phyloP scores from a whole-genome alignment of 371 early-diverging fungal species.

The Mucor saturninus region DNA sequence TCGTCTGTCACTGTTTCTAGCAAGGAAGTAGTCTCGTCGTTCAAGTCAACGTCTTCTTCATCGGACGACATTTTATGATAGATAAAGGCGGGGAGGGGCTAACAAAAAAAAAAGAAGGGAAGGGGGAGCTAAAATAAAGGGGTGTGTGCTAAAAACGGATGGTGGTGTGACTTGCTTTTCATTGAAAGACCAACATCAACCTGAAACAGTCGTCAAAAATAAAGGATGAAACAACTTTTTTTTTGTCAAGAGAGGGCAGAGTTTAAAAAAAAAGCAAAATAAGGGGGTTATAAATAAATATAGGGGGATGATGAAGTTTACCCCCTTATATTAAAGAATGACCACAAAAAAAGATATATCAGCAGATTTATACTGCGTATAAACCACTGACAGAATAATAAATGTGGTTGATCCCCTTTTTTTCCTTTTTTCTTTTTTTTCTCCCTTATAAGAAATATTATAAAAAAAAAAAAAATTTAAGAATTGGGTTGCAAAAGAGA shows the following conservation, averaged over 20 bases:
- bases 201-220: constrained; percentile 7
- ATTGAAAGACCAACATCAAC: neutral
- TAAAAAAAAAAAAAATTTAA: neutral
- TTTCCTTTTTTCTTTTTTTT: constrained; percentile 19
- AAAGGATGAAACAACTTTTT: constrained; percentile 6
- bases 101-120: neutral
- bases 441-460: neutral
- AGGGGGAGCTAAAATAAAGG: neutral
- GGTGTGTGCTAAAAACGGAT: neutral
- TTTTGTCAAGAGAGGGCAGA: neutral
- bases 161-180: neutral
- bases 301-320: constrained; percentile 5
- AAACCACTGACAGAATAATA: constrained; percentile 4
- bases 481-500: too few species aligned
- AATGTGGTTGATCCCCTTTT: constrained; percentile 7
- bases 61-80: constrained; percentile 41
- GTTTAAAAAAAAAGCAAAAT: neutral
- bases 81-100: neutral
- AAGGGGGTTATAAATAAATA: constrained; percentile 13
- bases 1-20: constrained; percentile 44
- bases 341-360: constrained; percentile 6
- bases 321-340: constrained; percentile 25
- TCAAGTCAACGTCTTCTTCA: constrained; percentile 52
- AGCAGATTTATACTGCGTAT: neutral
- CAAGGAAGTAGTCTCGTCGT: constrained; percentile 43